Evolutionary conservation across 2,329 filamentous ascomycete species (phyloP).

Genomic region (Coniochaeta pulveracea): DNA sequence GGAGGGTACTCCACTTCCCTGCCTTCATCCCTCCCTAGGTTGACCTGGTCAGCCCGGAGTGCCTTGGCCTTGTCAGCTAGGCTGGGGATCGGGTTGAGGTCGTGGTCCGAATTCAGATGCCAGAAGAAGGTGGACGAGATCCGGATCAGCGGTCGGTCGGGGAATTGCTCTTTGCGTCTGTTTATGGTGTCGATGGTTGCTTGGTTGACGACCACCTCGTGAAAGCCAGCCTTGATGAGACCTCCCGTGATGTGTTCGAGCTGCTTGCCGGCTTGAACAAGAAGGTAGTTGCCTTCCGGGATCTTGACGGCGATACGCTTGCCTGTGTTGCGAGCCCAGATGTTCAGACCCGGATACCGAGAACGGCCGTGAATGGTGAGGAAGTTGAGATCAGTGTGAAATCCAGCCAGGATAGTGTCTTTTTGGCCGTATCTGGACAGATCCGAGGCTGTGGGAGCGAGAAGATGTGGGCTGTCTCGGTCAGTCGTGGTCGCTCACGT

Average conservation of each 20-base stretch:
- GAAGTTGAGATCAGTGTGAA: slow-evolving; percentile 55
- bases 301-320: slow-evolving; percentile 47
- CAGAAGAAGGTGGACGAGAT: slow-evolving; percentile 53
- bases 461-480: slow-evolving; percentile 39
- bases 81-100: slow-evolving; percentile 37
- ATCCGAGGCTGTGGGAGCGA: slow-evolving; percentile 49
- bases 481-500: not conserved
- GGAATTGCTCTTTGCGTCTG: slow-evolving; percentile 25
- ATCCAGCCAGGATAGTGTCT: slow-evolving; percentile 50
- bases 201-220: slow-evolving; percentile 49
- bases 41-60: slow-evolving; percentile 33
- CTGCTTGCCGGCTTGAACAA: slow-evolving; percentile 53
- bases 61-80: slow-evolving; percentile 31
- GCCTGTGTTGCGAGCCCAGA: slow-evolving; percentile 54
- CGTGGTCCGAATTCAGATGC: slow-evolving; percentile 46
- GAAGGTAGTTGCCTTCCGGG: slow-evolving; percentile 42
- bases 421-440: slow-evolving; percentile 37
- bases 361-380: slow-evolving; percentile 53
- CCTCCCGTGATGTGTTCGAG: slow-evolving; percentile 50
- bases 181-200: slow-evolving; percentile 36
- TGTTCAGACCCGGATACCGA: slow-evolving; percentile 48
- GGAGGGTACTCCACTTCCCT: slow-evolving; percentile 32
- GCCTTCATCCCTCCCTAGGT: slow-evolving; percentile 42
- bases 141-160: slow-evolving; percentile 39
- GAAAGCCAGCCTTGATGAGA: slow-evolving; percentile 49